A percentile compares a stretch with the other conserved stretches of the same genome.
Evolutionary conservation across 352 stramenopile species (phyloP).

Genomic region (Globisporangium splendens): DNA sequence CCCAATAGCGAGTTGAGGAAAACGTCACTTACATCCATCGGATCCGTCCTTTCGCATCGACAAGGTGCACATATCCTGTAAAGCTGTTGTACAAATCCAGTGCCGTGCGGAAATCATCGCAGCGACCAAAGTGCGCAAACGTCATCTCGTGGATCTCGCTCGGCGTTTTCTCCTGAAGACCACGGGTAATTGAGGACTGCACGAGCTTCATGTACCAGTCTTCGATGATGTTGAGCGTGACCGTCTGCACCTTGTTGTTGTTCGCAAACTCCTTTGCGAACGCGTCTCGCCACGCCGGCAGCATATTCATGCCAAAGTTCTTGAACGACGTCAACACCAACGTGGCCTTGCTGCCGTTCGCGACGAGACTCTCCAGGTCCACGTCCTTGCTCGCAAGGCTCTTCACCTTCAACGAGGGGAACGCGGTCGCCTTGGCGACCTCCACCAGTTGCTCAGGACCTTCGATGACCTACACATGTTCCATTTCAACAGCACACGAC

Average conservation of each 20-base stretch:
- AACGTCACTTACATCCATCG: slow-evolving; percentile 74
- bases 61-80: slow-evolving; percentile 78
- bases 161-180: slow-evolving; percentile 52
- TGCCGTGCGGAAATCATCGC: slow-evolving; percentile 74
- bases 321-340: slow-evolving; percentile 84
- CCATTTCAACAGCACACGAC: background rate
- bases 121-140: slow-evolving; percentile 71
- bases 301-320: slow-evolving; percentile 81
- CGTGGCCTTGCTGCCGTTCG: slow-evolving; percentile 43
- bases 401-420: slow-evolving; percentile 56
- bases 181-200: slow-evolving; percentile 56
- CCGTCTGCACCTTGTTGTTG: slow-evolving; percentile 41
- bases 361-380: slow-evolving; percentile 55
- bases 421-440: slow-evolving; percentile 47
- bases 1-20: background rate
- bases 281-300: slow-evolving; percentile 68
- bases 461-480: slow-evolving; percentile 28
- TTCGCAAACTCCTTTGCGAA: slow-evolving; percentile 48
- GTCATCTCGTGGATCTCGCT: slow-evolving; percentile 43
- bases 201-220: slow-evolving; percentile 89
- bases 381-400: slow-evolving; percentile 39
- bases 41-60: slow-evolving; percentile 77
- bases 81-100: slow-evolving; percentile 86
- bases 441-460: slow-evolving; percentile 46
- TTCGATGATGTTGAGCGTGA: slow-evolving; percentile 83